A percentile compares a stretch with the other conserved stretches of the same genome.
These are phyloP conservation scores for Chrysoporthe puriensis DNA, from an alignment of 2,329 filamentous ascomycete genomes.

Conservation along the genomic window DNA sequence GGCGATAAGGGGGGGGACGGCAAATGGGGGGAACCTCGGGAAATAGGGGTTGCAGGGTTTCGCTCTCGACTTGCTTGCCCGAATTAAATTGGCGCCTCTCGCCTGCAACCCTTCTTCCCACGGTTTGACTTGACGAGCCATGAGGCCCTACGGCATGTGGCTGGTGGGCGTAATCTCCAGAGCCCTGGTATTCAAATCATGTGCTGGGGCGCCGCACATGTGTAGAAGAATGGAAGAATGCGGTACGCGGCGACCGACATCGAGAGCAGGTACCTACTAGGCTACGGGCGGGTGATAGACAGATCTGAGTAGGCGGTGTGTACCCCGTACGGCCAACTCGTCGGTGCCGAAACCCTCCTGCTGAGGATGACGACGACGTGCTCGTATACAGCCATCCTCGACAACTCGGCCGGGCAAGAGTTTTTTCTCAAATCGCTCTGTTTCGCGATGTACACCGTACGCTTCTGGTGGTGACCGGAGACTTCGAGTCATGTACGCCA, in stretches of 20 bases:
- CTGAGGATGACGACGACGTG: constrained; percentile 9
- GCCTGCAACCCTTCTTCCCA: neutral
- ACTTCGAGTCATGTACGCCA: neutral
- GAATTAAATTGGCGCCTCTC: constrained; percentile 1
- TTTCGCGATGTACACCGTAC: neutral
- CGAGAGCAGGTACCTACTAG: neutral
- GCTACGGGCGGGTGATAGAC: neutral
- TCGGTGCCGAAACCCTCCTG: neutral
- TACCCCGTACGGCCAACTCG: neutral
- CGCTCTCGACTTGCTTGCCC: neutral
- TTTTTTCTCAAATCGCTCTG: neutral
- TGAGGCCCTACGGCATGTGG: constrained; percentile 6
- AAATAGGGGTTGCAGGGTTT: constrained; percentile 14
- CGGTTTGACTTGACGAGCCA: constrained; percentile 2
- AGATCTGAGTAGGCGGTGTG: neutral
- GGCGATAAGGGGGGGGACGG: constrained; percentile 12
- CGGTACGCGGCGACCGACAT: neutral
- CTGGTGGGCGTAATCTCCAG: constrained; percentile 8
- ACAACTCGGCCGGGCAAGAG: neutral
- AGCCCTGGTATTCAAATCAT: neutral
- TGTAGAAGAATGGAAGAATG: neutral
- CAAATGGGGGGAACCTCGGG: neutral
- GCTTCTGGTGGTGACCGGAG: neutral
- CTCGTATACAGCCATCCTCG: neutral
- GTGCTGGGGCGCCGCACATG: neutral